These are phyloP conservation scores for Alternaria hordeiaustralica DNA, from an alignment of 2,329 filamentous ascomycete genomes.

Conservation along the genomic window DNA sequence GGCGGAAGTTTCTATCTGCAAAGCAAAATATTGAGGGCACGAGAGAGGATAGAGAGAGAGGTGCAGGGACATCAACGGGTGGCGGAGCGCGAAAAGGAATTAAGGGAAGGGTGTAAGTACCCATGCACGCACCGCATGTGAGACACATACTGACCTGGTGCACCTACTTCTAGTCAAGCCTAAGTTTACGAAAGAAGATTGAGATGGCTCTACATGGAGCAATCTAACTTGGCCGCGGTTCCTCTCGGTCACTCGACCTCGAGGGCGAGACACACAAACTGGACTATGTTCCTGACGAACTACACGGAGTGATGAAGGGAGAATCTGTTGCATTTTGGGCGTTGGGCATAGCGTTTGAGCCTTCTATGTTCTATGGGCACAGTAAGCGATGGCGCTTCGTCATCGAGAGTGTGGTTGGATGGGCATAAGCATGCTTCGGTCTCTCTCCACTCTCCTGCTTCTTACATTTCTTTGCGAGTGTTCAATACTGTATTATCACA, in stretches of 20 bases:
- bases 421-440: conserved; percentile 9
- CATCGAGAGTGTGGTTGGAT: conserved; percentile 1
- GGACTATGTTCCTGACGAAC: not conserved
- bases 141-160: not conserved
- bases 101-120: conserved; percentile 71
- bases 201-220: conserved; percentile 11
- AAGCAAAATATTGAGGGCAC: conserved; percentile 91
- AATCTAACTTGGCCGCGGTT: not conserved
- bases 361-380: conserved; percentile 10
- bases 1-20: conserved; percentile 98
- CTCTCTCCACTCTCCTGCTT: conserved; percentile 25
- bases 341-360: conserved; percentile 33
- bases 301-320: not conserved
- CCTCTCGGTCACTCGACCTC: not conserved
- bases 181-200: conserved; percentile 84
- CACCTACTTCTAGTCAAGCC: conserved; percentile 69
- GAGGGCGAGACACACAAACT: not conserved
- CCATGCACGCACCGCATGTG: not conserved
- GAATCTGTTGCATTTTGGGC: conserved; percentile 27
- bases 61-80: conserved; percentile 74
- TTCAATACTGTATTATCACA: conserved; percentile 27
- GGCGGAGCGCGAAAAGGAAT: conserved; percentile 75
- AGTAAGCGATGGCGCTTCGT: conserved; percentile 12
- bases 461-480: conserved; percentile 9
- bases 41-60: conserved; percentile 91